Base-by-base conservation (phyloP, 345 rosid species). In the Crucihimalaya himalaica region DNA sequence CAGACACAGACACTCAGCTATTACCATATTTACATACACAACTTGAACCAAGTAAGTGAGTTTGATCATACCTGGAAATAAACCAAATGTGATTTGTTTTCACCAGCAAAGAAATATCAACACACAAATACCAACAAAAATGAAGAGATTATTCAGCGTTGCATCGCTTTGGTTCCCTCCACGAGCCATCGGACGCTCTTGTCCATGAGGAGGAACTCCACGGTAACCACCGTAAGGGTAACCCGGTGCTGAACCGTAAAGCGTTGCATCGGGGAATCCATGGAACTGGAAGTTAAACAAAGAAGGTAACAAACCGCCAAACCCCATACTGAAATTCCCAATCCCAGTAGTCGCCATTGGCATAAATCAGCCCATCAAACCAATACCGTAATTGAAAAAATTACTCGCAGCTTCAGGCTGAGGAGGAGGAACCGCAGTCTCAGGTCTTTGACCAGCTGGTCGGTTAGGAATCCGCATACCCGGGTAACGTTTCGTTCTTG, bases 261-360 rank as follows among this genome's bases (percentile, higher is more conserved):
- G 83, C 0, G 89, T 78, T 0, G 97, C 89, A 76, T 88, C 87
- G 0, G 85, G 88, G 61, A 86, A 89, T 11, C 96, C 93, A 68
- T 92, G 90, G 29, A 86, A 82, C 50, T 89, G 98, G 48, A 90
- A 66, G 70, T 88, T 90, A 69, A 92, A 84, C 71, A 88, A 76
- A 4, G 97, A 83, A 47, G 99, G 98, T 60, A 87, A 84, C 34
- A 89, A 68, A 14, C 97, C 91, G 11, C 95, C 98, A 64, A 92
- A 78, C 7, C 91, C 96, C 70, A 90, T 68, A 0, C 91, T 84
- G 34, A 92, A 90, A 78, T 81, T 86, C 72, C 97, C 92, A 37
- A 87, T 58, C 72, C 94, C 83, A 2, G 92, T 81, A 60, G 87
- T 77, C 1, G 90, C 88, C 88, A 77, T 75, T 0, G 96, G 98